Base-by-base conservation (phyloP, 225 moss, liverwort and hornwort genomes). In the Physcomitrium patens region DNA sequence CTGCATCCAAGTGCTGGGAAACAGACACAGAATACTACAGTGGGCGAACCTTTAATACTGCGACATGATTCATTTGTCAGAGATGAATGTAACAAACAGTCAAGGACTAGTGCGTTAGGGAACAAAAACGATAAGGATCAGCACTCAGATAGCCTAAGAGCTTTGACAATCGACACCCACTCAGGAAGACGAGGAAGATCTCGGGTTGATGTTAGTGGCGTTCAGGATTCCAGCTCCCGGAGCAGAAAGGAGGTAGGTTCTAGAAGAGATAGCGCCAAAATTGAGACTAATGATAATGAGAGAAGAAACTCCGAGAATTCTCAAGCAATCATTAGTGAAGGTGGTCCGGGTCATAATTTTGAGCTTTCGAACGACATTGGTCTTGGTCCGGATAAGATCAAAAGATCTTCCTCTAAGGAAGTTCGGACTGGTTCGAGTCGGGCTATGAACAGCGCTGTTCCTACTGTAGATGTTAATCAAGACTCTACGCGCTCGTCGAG, bases 91-190 rank as follows among this genome's bases (percentile, higher is more conserved):
- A 64, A 26, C 49, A 18, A 27, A 24, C 61, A 74, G 37, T 54
- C 48, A 27, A 71, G 58, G 37, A 47, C 49, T 12, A 43, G 55
- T 69, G 64, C 17, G 16, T 24, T 70, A 31, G 78, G 26, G 52
- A 68, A 16, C 59, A 46, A 41, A 63, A 68, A 53, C 64, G 78
- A 78, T 63, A 68, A 68, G 60, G 78, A 78, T 20, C 31, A 37
- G 45, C 68, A 57, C 41, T 20, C 26, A n/a, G 76, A 68, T 72
- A 46, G 52, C 26, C 15, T 17, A 18, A 54, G 44, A 56, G 59
- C 45, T 55, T 58, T 19, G 58, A 43, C 68, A 45, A 76, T 19
- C 41, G 72, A 72, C 47, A 60, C 51, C 23, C 43, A 12, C 31
- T 46, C 52, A 22, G 61, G n/a, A 60, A 54, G 71, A 50, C 75